Conservation (phyloP, 2,329 filamentous ascomycete genomes). For the Aspergillus tamarii region DNA sequence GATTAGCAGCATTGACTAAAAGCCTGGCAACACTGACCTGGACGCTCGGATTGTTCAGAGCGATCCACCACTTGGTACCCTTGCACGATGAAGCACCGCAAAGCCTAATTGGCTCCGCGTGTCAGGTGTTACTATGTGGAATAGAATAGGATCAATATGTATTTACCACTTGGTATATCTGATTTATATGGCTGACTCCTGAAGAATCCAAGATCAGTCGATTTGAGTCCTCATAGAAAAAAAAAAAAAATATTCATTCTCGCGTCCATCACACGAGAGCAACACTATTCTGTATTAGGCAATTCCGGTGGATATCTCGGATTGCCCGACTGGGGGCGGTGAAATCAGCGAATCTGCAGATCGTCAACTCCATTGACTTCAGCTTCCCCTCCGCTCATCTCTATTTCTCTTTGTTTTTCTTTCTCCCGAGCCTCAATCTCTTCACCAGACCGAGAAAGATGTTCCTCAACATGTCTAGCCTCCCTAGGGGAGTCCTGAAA, state of each 20-base stretch:
- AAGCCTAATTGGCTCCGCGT: too few species aligned
- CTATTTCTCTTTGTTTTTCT: neutral
- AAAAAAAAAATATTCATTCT: too few species aligned
- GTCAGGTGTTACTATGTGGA: too few species aligned
- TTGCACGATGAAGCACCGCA: neutral
- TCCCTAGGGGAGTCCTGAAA: slow-evolving; percentile 25
- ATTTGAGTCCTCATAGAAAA: too few species aligned
- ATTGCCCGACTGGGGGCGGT: neutral
- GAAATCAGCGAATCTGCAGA: neutral
- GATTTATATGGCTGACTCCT: too few species aligned
- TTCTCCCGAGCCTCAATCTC: neutral
- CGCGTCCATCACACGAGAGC: neutral
- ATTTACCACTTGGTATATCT: too few species aligned
- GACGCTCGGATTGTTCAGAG: neutral
- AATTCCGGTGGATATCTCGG: neutral
- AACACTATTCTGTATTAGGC: neutral
- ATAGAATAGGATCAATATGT: too few species aligned
- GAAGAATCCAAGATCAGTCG: too few species aligned
- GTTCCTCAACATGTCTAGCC: slow-evolving; percentile 9
- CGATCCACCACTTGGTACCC: neutral
- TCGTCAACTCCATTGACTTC: neutral
- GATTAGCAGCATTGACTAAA: neutral
- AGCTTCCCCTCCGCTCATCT: neutral
- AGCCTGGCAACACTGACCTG: neutral
- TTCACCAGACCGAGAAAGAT: slow-evolving; percentile 7